Evolutionary conservation across 2,329 filamentous ascomycete genomes (phyloP), one percentile per base, ranked within the genome.

Genomic region (Cordyceps tenuipes): DNA sequence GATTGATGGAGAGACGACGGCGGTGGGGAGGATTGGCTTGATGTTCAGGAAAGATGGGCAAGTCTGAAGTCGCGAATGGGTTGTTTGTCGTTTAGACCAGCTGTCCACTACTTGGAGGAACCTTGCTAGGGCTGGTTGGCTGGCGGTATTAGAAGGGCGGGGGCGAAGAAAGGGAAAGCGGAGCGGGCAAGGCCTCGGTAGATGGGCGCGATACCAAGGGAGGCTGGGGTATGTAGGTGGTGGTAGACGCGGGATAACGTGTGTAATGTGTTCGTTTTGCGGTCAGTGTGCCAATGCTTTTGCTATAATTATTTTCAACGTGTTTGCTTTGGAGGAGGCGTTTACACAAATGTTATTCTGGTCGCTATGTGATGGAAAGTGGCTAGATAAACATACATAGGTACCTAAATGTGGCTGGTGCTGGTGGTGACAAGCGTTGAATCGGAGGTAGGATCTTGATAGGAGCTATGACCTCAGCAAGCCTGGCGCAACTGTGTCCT

Each of bases 71-170:
- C 31, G 51, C 29, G 59, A 46, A 47, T 53, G 59, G 47, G 56
- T 17, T 36, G 56, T n/a, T 8, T 21, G 47, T 10, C 57, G 56
- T 58, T 58, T 21, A 57, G 59, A 56, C 53, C 59, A 51, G 59
- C 59, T 61, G 59, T 61, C 59, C 59, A 61, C 52, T 61, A 61
- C 53, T 57, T 7, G 41, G 8, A 7, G 7, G 21, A 23, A 26
- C 23, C 44, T 41, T 23, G 44, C 13, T 49, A 49, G 41, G 51
- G 41, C 43, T 50, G 49, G 55, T 12, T 21, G 31, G 29, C 34
- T 41, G 29, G 19, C 26, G 29, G 29, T 43, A 17, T 43, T 8
- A 43, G 41, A 43, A 43, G 41, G 15, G n/a, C 15, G 41, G 15
- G n/a, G n/a, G 15, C n/a, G n/a, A 17, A 19, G 5, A 17, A 43